phyloP scores from a whole-genome alignment of 495 filamentous ascomycete species.

The Neurospora pannonica region DNA sequence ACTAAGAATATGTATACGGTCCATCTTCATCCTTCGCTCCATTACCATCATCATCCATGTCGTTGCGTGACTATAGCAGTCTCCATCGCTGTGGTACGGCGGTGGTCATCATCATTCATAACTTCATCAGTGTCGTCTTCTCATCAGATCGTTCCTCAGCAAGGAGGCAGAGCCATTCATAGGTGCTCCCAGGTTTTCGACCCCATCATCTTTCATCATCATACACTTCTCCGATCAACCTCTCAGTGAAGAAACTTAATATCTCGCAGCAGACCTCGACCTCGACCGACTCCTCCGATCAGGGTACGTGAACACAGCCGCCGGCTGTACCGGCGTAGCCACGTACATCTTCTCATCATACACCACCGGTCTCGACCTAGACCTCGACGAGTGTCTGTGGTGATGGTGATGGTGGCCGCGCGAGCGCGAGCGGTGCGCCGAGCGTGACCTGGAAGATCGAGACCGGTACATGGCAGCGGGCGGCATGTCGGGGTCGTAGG shows the following conservation, averaged over 20 bases:
- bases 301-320: not conserved
- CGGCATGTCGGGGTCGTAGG: conserved; percentile 18
- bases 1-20: not conserved
- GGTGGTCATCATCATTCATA: not conserved
- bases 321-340: not conserved
- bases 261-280: not conserved
- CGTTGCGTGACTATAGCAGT: not conserved
- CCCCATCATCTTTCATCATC: not conserved
- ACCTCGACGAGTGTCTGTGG: not conserved
- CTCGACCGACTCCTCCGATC: not conserved
- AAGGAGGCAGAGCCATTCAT: not conserved
- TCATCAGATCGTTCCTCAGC: not conserved
- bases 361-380: not conserved
- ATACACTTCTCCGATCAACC: not conserved
- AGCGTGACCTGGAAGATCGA: not conserved
- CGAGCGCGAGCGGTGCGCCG: not conserved
- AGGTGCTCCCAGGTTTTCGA: not conserved
- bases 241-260: not conserved
- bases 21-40: not conserved
- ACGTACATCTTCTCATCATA: not conserved
- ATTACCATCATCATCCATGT: not conserved
- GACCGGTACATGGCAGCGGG: conserved; percentile 1
- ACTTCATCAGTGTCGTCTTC: not conserved
- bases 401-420: not conserved
- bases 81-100: not conserved